These are phyloP conservation scores for Aspergillus sp. DNA, from an alignment of 2,329 filamentous ascomycete species.

Conservation along the genomic window DNA sequence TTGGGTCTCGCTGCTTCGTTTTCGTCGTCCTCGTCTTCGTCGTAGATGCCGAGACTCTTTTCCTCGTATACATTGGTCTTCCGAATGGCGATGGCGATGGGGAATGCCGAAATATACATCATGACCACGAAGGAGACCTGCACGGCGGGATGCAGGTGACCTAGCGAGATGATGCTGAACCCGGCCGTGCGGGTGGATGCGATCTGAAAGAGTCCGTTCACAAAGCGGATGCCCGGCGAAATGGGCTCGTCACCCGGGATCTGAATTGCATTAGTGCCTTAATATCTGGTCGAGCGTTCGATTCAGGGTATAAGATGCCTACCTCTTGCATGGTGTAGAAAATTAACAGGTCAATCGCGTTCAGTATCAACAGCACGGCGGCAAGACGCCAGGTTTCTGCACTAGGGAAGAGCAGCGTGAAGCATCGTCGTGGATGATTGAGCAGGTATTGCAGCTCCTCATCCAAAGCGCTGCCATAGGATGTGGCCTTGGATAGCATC, in stretches of 20 bases:
- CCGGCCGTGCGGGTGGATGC: constrained; percentile 86
- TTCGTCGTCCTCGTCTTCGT: constrained; percentile 39
- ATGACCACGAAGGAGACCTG: constrained; percentile 96
- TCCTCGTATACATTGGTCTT: constrained; percentile 96
- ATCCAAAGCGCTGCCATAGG: constrained; percentile 66
- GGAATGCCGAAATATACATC: constrained; percentile 99
- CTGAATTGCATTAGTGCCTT: not conserved
- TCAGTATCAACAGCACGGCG: constrained; percentile 74
- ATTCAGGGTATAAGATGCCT: constrained; percentile 31
- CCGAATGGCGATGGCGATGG: constrained; percentile 90
- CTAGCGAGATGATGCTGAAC: constrained; percentile 76
- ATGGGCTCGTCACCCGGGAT: not conserved
- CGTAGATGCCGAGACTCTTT: constrained; percentile 59
- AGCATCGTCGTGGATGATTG: constrained; percentile 91
- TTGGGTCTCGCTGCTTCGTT: constrained; percentile 44
- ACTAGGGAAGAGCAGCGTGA: constrained; percentile 85
- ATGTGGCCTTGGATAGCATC: constrained; percentile 66
- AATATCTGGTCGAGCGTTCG: not conserved
- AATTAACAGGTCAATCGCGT: constrained; percentile 78
- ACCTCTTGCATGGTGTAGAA: constrained; percentile 81
- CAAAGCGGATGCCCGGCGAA: constrained; percentile 58
- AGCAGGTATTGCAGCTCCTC: constrained; percentile 86
- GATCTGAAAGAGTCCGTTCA: constrained; percentile 87
- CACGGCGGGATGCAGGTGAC: constrained; percentile 79
- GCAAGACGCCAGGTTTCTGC: constrained; percentile 92